Evolutionary conservation across 805 yeast genomes (phyloP), one percentile per base, ranked within the genome.

Genomic region (Wickerhamomyces hampshirensis): DNA sequence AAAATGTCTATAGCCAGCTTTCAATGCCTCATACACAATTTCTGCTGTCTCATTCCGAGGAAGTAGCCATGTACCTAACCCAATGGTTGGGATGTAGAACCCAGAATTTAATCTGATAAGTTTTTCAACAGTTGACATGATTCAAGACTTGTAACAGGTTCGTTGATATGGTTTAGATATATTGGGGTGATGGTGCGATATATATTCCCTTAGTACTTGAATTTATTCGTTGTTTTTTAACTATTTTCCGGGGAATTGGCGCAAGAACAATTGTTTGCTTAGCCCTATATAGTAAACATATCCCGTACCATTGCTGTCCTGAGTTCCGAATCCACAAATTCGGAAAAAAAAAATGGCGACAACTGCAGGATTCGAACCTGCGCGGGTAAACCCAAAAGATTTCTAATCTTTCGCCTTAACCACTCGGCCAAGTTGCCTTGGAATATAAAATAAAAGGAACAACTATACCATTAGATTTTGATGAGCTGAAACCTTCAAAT

Each of bases 361-460:
- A 75, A 70, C 80, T 71, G 79, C 82, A 75, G 81, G 82, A 75
- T 60, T 75, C 78, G 82, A 75, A 74, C 73, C 74, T 69, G 73
- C 70, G 74, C 74, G 73, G 73, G 73, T 65, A 68, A 66, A 68
- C 73, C 75, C 74, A 69, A 69, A 68, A 68, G 74, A 69, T 69
- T 66, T 66, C 73, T 66, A 68, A 69, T 72, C 77, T 71, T 70
- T 70, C 77, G 75, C 78, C 77, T 71, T 72, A 71, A 71, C 77
- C 77, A 67, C 77, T 72, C 77, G 78, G 78, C 75, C 77, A 72
- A 64, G 63, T 57, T 62, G 68, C 65, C 68, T 40, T 18, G 14
- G n/a, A 11, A 26, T 26, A 8, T 21, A n/a, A n/a, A n/a, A n/a
- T n/a, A n/a, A n/a, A n/a, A n/a, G n/a, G n/a, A n/a, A n/a, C n/a